phyloP scores from a whole-genome alignment of 2,329 filamentous ascomycete genomes.

The Diplodia sapinea region DNA sequence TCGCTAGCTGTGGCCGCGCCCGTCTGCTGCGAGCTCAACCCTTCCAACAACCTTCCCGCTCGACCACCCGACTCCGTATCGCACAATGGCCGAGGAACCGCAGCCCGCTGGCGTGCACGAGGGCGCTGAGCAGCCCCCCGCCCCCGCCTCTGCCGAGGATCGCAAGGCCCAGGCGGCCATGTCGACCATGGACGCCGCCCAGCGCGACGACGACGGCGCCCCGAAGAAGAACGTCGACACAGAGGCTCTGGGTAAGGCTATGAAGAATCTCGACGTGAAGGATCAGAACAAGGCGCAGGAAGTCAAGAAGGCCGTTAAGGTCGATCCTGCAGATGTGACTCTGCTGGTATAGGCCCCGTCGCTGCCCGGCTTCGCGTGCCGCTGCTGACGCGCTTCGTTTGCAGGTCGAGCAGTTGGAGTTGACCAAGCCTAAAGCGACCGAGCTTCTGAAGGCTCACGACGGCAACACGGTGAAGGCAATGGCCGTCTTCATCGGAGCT shows the following conservation, averaged over 20 bases:
- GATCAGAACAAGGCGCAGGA: conserved; percentile 57
- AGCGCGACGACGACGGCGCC: conserved; percentile 54
- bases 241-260: conserved; percentile 73
- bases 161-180: conserved; percentile 77
- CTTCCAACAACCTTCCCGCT: conserved; percentile 20
- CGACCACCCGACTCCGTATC: conserved; percentile 15
- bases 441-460: conserved; percentile 75
- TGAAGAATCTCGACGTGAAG: conserved; percentile 64
- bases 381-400: not conserved
- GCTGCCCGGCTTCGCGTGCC: not conserved
- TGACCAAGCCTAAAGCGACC: conserved; percentile 73
- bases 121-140: conserved; percentile 59
- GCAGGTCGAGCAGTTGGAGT: conserved; percentile 72
- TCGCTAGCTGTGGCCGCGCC: not conserved
- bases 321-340: conserved; percentile 73
- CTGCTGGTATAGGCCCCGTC: conserved; percentile 65
- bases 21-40: conserved; percentile 2
- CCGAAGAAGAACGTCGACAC: conserved; percentile 68
- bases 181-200: conserved; percentile 67
- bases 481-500: conserved; percentile 63
- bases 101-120: conserved; percentile 65
- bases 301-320: conserved; percentile 64
- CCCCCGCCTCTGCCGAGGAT: conserved; percentile 66
- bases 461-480: conserved; percentile 70
- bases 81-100: conserved; percentile 64